Base-by-base conservation (phyloP, 2,329 filamentous ascomycete species). In the Colletotrichum musae region DNA sequence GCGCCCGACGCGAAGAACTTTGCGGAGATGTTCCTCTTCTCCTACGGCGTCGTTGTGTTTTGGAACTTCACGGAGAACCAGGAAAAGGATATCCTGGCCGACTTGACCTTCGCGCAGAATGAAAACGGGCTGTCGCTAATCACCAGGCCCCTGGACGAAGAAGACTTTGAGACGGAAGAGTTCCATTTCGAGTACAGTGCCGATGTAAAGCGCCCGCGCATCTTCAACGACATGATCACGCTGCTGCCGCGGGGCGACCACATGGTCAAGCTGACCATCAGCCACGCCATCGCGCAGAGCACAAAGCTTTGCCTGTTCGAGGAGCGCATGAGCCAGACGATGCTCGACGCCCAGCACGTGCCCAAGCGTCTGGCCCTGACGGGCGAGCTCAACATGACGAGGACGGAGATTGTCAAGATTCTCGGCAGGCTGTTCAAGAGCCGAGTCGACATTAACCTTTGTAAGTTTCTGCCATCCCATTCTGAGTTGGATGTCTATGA, bases 201-300 rank as follows among this genome's bases (percentile, higher is more conserved):
- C 1, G 88, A 94, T 67, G 94, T 96, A 41, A 92, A 94, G 71
- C 89, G 95, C 58, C 96, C 96, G 5, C 89, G 96, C 65, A 93
- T 99, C 36, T 99, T 97, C 84, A 98, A 99, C 81, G 96, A 99
- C 80, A 99, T 99, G 96, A 98, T 99, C 75, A 99, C 96, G 0
- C 84, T 99, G 52, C 88, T 97, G 71, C 97, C 94, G 70, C 92
- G 94, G 47, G 89, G 87, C 32, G 96, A 99, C 82, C 96, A 99
- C 82, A 98, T 99, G 95, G 97, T 98, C 78, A 98, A 98, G 82
- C 87, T 99, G 16, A 94, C 95, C 41, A 99, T 99, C 84, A 97
- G 93, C 79, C 96, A 99, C 78, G 96, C 95, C 45, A 98, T 99
- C 74, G 94, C 94, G 1, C 96, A 99, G 81, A 98, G 95, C 80